Evolutionary conservation across 495 filamentous ascomycete species (phyloP).

Genomic region (Polyplosphaeria fusca): DNA sequence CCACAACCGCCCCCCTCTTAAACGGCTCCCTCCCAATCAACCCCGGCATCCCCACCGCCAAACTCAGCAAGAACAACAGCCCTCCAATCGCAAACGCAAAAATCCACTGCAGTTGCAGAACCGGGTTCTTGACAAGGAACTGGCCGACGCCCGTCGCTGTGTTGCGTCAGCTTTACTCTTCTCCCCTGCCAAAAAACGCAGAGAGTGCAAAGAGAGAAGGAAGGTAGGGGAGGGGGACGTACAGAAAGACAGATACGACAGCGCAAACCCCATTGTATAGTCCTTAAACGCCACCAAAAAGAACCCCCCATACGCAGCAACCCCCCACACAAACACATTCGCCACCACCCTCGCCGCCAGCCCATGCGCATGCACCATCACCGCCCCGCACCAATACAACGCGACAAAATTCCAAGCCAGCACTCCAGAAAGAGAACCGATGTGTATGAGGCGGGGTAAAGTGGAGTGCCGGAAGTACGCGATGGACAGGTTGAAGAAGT

Average conservation of each 20-base stretch:
- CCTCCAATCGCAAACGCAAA: slow-evolving; percentile 83
- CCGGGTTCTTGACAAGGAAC: slow-evolving; percentile 55
- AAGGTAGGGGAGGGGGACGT: slow-evolving; percentile 27
- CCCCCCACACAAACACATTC: slow-evolving; percentile 81
- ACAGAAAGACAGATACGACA: slow-evolving; percentile 69
- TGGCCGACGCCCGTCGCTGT: slow-evolving; percentile 73
- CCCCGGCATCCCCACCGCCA: slow-evolving; percentile 62
- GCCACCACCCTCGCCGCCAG: slow-evolving; percentile 71
- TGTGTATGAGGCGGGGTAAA: slow-evolving; percentile 67
- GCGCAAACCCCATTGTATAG: slow-evolving; percentile 75
- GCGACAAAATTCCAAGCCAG: slow-evolving; percentile 81
- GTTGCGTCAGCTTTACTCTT: background rate
- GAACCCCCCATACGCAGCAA: slow-evolving; percentile 67
- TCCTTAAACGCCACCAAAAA: slow-evolving; percentile 71
- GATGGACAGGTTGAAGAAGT: slow-evolving; percentile 71
- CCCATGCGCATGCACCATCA: slow-evolving; percentile 59
- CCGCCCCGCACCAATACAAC: slow-evolving; percentile 83
- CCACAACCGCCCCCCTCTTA: slow-evolving; percentile 38
- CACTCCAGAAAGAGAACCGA: slow-evolving; percentile 69
- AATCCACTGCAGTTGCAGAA: slow-evolving; percentile 82
- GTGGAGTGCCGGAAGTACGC: slow-evolving; percentile 74
- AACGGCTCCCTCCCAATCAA: slow-evolving; percentile 55
- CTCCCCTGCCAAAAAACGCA: background rate
- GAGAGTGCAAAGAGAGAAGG: background rate
- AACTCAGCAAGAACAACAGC: slow-evolving; percentile 62